These are phyloP conservation scores for Thuidium tamariscinum DNA, from an alignment of 225 moss, liverwort and hornwort species.

Conservation along the genomic window DNA sequence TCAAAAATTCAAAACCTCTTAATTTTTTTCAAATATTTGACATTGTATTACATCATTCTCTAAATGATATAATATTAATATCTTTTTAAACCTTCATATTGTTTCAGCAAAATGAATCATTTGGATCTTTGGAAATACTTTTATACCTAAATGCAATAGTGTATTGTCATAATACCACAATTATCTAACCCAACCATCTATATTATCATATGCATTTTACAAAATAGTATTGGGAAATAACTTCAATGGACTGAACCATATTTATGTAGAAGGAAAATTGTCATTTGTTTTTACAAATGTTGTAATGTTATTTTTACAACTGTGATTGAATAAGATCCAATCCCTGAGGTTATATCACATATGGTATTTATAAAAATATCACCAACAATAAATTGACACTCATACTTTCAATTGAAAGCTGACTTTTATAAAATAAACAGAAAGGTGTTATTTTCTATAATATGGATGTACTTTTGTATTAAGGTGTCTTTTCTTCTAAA, in stretches of 20 bases:
- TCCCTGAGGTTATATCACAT: background rate
- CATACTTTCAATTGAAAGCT: background rate
- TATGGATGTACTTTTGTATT: background rate
- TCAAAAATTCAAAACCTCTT: background rate
- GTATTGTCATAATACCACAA: background rate
- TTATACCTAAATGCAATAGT: background rate
- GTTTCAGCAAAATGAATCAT: background rate
- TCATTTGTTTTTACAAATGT: background rate
- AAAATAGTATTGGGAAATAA: too few species aligned
- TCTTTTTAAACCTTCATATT: background rate
- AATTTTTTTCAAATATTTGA: background rate
- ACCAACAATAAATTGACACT: background rate
- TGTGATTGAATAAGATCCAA: background rate
- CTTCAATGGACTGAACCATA: too few species aligned
- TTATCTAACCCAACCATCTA: background rate
- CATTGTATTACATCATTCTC: too few species aligned
- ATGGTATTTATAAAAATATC: background rate
- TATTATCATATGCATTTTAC: background rate
- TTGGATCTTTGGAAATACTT: background rate
- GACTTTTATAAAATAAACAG: background rate
- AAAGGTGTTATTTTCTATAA: background rate
- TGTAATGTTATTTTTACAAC: background rate
- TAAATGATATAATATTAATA: background rate
- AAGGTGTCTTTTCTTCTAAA: background rate
- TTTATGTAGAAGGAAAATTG: background rate